Percentiles rank a stretch among this genome's conserved stretches.
phyloP scores from a whole-genome alignment of 768 basidiomycete genomes.

The Hygrophorus pudorinus region DNA sequence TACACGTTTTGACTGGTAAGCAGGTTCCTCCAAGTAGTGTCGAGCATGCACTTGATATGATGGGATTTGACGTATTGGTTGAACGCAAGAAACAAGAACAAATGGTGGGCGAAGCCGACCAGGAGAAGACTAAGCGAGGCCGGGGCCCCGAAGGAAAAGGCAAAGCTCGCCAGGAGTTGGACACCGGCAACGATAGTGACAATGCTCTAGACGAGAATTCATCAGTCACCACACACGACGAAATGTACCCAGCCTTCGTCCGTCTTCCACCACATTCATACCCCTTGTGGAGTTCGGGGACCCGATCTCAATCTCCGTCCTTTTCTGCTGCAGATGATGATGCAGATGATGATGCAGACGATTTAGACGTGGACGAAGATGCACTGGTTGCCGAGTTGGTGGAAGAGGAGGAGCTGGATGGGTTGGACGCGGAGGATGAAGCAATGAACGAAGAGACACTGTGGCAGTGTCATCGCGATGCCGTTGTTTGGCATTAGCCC shows the following conservation, averaged over 20 bases:
- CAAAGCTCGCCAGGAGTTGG: conserved; percentile 12
- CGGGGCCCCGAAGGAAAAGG: conserved; percentile 8
- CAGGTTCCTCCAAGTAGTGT: conserved; percentile 38
- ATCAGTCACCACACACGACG: conserved; percentile 12
- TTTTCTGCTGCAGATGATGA: background rate
- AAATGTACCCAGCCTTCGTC: conserved; percentile 16
- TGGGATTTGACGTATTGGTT: conserved; percentile 28
- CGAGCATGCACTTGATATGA: conserved; percentile 36
- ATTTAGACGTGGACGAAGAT: conserved; percentile 24
- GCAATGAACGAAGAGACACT: conserved; percentile 28
- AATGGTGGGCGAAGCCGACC: background rate
- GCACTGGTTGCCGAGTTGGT: conserved; percentile 27
- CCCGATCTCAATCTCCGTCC: background rate
- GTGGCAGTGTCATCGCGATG: conserved; percentile 27
- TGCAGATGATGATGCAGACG: conserved; percentile 6
- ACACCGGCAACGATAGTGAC: conserved; percentile 6
- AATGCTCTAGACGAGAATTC: background rate
- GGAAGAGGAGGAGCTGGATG: conserved; percentile 34
- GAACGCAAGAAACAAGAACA: conserved; percentile 32
- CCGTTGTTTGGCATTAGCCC: too few relatives aligned
- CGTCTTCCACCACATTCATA: conserved; percentile 9
- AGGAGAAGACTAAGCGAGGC: background rate
- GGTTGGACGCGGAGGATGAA: conserved; percentile 22
- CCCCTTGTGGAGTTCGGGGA: background rate
- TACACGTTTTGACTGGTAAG: conserved; percentile 1